phyloP scores from a whole-genome alignment of 2,329 filamentous ascomycete genomes.

The Decorospora gaudefroyi region DNA sequence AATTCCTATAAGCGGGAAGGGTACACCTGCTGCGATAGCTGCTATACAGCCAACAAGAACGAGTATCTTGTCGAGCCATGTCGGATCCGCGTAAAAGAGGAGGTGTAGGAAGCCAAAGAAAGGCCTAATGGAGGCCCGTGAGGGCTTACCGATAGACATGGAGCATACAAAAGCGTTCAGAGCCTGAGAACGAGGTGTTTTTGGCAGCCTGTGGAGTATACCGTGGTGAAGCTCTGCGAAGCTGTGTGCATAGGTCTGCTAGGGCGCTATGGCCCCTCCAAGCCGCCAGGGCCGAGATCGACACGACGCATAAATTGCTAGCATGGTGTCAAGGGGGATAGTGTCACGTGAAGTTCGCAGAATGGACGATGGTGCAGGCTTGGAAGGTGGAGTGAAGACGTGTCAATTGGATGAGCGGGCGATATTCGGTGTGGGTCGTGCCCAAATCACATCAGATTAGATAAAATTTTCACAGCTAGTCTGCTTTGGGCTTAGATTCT shows the following conservation, averaged over 20 bases:
- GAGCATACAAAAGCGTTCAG: slow-evolving; percentile 18
- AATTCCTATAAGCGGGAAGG: slow-evolving; percentile 67
- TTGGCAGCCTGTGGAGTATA: slow-evolving; percentile 19
- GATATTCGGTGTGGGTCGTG: slow-evolving; percentile 9
- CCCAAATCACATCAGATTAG: slow-evolving; percentile 32
- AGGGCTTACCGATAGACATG: slow-evolving; percentile 38
- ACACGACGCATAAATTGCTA: slow-evolving; percentile 27
- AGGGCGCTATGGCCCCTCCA: slow-evolving; percentile 27
- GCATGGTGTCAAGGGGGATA: slow-evolving; percentile 19
- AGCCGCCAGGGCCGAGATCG: slow-evolving; percentile 30
- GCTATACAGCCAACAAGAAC: slow-evolving; percentile 48
- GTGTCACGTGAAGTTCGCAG: slow-evolving; percentile 23
- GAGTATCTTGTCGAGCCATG: slow-evolving; percentile 47
- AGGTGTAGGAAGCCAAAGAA: slow-evolving; percentile 43
- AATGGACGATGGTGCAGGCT: slow-evolving; percentile 14
- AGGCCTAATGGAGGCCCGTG: slow-evolving; percentile 33
- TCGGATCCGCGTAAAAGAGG: slow-evolving; percentile 45
- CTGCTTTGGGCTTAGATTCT: slow-evolving; percentile 31
- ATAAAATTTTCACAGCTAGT: slow-evolving; percentile 37
- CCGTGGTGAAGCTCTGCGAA: slow-evolving; percentile 29
- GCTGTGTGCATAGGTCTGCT: slow-evolving; percentile 19
- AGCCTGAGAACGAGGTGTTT: slow-evolving; percentile 17
- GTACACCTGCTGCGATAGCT: slow-evolving; percentile 63
- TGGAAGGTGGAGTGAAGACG: slow-evolving; percentile 15
- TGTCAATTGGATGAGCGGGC: slow-evolving; percentile 15